Evolutionary conservation across 768 basidiomycete species (phyloP).

Genomic region (Boletellus sp.): DNA sequence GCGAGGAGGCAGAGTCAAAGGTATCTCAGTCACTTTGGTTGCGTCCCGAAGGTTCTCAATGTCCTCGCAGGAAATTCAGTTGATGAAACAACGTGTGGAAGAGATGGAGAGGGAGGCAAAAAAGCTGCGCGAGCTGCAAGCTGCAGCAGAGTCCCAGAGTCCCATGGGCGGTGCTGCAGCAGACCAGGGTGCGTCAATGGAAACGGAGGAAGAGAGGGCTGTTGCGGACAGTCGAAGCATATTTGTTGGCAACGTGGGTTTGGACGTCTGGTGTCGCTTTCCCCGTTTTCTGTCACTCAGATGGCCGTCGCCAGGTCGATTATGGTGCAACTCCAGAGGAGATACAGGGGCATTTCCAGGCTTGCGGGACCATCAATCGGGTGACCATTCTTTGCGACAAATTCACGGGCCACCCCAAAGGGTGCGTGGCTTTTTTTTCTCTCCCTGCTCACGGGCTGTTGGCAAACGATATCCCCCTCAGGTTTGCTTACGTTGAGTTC

Average conservation of each 20-base stretch:
- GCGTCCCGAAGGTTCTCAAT: constrained; percentile 10
- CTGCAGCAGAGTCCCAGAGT: constrained; percentile 62
- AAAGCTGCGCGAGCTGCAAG: constrained; percentile 83
- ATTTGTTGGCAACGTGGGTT: constrained; percentile 93
- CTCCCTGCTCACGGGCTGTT: neutral
- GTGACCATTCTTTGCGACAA: constrained; percentile 99
- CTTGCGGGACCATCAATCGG: constrained; percentile 97
- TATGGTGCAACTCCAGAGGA: constrained; percentile 97
- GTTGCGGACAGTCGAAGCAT: constrained; percentile 82
- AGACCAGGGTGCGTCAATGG: constrained; percentile 51
- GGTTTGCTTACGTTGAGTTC: constrained; percentile 98
- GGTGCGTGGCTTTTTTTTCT: constrained; percentile 47
- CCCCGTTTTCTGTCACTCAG: constrained; percentile 9
- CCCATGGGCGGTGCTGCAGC: constrained; percentile 43
- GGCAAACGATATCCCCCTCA: constrained; percentile 32
- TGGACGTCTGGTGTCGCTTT: constrained; percentile 4
- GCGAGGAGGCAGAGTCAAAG: constrained; percentile 63
- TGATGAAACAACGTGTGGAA: constrained; percentile 89
- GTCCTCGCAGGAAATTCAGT: constrained; percentile 67
- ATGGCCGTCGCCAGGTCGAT: constrained; percentile 69
- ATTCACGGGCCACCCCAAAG: constrained; percentile 99
- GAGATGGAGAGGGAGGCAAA: constrained; percentile 92
- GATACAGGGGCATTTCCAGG: constrained; percentile 95
- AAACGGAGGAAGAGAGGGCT: constrained; percentile 82
- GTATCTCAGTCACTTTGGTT: constrained; percentile 28